Evolutionary conservation across 75 land plant species (phyloP).

Genomic region (Pinus tabuliformis): DNA sequence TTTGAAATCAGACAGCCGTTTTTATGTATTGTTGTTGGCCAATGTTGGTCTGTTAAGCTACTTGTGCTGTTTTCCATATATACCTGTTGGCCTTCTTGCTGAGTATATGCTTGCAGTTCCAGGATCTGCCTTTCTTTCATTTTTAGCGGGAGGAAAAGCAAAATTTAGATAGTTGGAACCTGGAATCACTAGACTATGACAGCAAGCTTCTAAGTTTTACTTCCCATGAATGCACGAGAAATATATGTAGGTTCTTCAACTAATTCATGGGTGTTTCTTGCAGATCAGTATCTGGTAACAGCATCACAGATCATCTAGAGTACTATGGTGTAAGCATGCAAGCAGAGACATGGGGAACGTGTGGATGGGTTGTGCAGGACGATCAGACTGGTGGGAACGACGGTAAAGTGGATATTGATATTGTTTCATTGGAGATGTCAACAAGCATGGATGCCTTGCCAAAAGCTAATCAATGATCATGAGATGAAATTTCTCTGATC

Average conservation of each 20-base stretch:
- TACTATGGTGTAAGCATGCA: constrained; percentile 61
- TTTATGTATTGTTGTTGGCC: too few species aligned
- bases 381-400: not conserved
- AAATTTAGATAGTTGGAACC: not conserved
- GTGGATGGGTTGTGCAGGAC: constrained; percentile 7
- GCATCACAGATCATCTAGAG: constrained; percentile 71
- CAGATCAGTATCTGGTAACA: constrained; percentile 85
- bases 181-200: not conserved
- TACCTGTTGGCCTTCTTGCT: too few species aligned
- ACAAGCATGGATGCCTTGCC: not conserved
- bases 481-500: not conserved
- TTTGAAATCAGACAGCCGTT: too few species aligned
- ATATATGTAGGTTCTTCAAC: not conserved
- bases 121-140: too few species aligned
- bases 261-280: constrained; percentile 7
- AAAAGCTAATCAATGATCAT: not conserved
- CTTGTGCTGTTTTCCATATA: too few species aligned
- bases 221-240: not conserved
- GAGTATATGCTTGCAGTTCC: too few species aligned
- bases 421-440: not conserved
- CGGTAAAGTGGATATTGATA: not conserved
- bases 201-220: not conserved
- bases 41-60: too few species aligned
- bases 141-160: too few species aligned
- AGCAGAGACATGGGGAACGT: constrained; percentile 50